phyloP scores from a whole-genome alignment of 2,329 filamentous ascomycete genomes.

The Alternaria triticina region DNA sequence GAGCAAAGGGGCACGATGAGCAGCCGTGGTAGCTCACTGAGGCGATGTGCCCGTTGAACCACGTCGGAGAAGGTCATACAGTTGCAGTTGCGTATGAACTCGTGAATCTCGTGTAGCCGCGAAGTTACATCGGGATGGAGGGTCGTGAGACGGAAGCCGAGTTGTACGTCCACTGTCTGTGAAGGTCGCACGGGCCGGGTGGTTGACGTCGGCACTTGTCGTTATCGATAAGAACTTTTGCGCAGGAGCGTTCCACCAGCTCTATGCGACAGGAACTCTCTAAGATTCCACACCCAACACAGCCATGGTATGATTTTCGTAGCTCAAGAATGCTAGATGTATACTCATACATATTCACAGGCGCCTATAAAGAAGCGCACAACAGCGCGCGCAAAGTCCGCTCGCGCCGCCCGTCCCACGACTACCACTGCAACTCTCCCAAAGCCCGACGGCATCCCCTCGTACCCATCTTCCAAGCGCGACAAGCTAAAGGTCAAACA shows the following conservation, averaged over 20 bases:
- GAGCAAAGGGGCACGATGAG: not conserved
- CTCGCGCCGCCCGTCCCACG: conserved; percentile 31
- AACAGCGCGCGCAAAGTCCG: conserved; percentile 43
- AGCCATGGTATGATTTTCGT: conserved; percentile 24
- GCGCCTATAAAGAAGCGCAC: conserved; percentile 48
- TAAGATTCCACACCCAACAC: not conserved
- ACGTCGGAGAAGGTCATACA: not conserved
- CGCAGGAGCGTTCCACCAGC: not conserved
- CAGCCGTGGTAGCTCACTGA: not conserved
- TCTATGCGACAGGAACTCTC: not conserved
- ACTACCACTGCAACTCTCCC: conserved; percentile 22
- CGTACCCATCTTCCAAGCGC: conserved; percentile 76
- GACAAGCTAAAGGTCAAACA: conserved; percentile 86
- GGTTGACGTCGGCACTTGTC: not conserved
- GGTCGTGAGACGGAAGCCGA: not conserved
- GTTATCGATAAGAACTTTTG: conserved; percentile 22
- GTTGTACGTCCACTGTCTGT: not conserved
- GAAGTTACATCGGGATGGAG: not conserved
- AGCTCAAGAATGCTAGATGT: too few relatives aligned
- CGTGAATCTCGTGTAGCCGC: not conserved
- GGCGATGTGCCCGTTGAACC: not conserved
- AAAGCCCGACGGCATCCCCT: conserved; percentile 35
- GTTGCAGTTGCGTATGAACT: not conserved
- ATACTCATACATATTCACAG: too few relatives aligned
- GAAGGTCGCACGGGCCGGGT: not conserved